Conservation (phyloP, 1,284 basidiomycete species). For the Trichosporon sp. region DNA sequence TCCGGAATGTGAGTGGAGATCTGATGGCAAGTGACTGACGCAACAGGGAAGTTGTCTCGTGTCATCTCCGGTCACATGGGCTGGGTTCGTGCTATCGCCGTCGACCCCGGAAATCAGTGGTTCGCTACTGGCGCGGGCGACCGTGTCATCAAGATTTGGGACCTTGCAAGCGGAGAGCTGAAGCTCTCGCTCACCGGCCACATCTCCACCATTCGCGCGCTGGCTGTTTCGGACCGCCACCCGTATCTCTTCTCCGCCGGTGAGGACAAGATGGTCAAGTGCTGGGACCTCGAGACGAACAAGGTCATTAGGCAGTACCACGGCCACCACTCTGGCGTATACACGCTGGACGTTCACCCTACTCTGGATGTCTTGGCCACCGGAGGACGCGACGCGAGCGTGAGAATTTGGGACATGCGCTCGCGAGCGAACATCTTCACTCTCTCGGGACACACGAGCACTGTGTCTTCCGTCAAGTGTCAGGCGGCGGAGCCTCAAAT, state of each 20-base stretch:
- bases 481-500: slow-evolving; percentile 97
- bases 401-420: slow-evolving; percentile 97
- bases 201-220: slow-evolving; percentile 90
- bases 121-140: slow-evolving; percentile 97
- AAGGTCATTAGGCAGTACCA: slow-evolving; percentile 98
- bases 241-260: slow-evolving; percentile 97
- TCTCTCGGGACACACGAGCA: slow-evolving; percentile 86
- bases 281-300: slow-evolving; percentile 98
- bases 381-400: slow-evolving; percentile 88
- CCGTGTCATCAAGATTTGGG: slow-evolving; percentile 99
- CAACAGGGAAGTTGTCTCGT: slow-evolving; percentile 67
- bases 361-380: slow-evolving; percentile 94
- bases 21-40: slow-evolving; percentile 52
- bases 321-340: slow-evolving; percentile 94
- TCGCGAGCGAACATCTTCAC: slow-evolving; percentile 95
- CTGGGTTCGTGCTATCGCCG: slow-evolving; percentile 94
- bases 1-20: slow-evolving; percentile 59
- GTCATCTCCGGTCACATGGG: slow-evolving; percentile 98
- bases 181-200: slow-evolving; percentile 95
- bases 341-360: slow-evolving; percentile 81
- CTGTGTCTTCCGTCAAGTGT: slow-evolving; percentile 88
- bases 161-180: slow-evolving; percentile 89
- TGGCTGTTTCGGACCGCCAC: slow-evolving; percentile 87
- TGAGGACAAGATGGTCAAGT: slow-evolving; percentile 99
- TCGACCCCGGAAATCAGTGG: slow-evolving; percentile 98